A percentile compares a stretch with the other conserved stretches of the same genome.
phyloP scores from a whole-genome alignment of 306 rosid species.

The Crotalaria pallida region DNA sequence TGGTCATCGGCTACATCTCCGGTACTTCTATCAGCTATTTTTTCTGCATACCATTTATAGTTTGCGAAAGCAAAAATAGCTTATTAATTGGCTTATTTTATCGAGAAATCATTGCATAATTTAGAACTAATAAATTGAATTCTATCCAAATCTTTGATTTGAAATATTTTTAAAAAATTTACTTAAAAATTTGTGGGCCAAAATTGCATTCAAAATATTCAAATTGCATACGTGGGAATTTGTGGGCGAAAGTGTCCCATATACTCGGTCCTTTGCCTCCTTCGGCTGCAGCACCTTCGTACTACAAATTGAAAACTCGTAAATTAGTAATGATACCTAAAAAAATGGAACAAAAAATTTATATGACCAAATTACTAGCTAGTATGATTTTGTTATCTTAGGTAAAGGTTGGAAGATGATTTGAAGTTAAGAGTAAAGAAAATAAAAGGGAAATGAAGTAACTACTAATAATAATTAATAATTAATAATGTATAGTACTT shows the following conservation, averaged over 20 bases:
- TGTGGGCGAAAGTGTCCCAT: slow-evolving; percentile 35
- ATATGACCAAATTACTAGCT: no score
- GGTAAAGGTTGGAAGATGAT: not conserved
- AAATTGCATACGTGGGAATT: slow-evolving; percentile 22
- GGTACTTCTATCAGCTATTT: slow-evolving; percentile 32
- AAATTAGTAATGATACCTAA: no score
- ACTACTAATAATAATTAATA: no score
- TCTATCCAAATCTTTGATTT: no score
- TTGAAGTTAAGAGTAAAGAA: not conserved
- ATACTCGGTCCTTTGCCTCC: slow-evolving; percentile 32
- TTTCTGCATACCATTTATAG: slow-evolving; percentile 37
- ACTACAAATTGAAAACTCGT: slow-evolving; percentile 3
- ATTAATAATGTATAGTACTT: not conserved
- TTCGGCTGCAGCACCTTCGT: slow-evolving; percentile 52
- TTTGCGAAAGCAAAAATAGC: no score
- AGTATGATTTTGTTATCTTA: no score
- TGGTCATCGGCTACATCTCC: slow-evolving; percentile 38
- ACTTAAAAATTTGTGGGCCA: not conserved
- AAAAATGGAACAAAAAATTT: no score
- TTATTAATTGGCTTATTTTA: no score
- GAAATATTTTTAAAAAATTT: no score
- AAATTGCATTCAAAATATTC: not conserved
- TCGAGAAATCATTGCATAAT: no score
- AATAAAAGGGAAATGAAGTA: no score
- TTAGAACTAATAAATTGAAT: no score